A percentile compares a stretch with the other conserved stretches of the same genome.
phyloP scores from a whole-genome alignment of 345 rosid genomes.

The Citrus hindsii region DNA sequence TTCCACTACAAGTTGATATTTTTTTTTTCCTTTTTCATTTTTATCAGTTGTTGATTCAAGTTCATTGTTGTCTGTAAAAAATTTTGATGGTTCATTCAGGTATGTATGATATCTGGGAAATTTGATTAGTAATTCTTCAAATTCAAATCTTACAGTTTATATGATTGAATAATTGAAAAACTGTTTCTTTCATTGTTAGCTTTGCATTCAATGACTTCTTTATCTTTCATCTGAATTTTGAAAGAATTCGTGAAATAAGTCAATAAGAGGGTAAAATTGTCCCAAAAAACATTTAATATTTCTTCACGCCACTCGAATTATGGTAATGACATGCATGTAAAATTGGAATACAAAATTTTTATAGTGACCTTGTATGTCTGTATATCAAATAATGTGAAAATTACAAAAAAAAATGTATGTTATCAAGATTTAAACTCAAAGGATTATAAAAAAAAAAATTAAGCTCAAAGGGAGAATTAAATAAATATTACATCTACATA shows the following conservation, averaged over 20 bases:
- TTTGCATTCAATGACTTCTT: too few relatives aligned
- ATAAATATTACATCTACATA: too few relatives aligned
- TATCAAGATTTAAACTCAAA: too few relatives aligned
- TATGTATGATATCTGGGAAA: not conserved
- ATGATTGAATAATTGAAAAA: too few relatives aligned
- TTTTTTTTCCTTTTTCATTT: not conserved
- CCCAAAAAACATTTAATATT: not conserved
- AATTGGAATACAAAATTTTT: too few relatives aligned
- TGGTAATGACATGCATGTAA: too few relatives aligned
- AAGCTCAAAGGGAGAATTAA: too few relatives aligned
- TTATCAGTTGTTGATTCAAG: not conserved
- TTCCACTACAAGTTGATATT: not conserved
- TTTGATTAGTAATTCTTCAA: not conserved
- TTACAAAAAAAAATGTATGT: too few relatives aligned
- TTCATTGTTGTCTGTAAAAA: constrained; percentile 9
- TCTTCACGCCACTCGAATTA: too few relatives aligned
- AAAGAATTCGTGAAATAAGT: not conserved
- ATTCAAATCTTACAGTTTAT: not conserved
- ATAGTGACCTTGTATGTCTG: too few relatives aligned
- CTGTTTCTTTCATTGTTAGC: not conserved
- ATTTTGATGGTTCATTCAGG: constrained; percentile 16
- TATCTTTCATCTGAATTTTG: not conserved
- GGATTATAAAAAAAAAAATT: too few relatives aligned
- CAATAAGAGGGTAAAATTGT: not conserved
- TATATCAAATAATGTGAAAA: too few relatives aligned